Percentiles rank a stretch among this genome's conserved stretches.
phyloP scores from a whole-genome alignment of 345 rosid species.

The Mercurialis annua region DNA sequence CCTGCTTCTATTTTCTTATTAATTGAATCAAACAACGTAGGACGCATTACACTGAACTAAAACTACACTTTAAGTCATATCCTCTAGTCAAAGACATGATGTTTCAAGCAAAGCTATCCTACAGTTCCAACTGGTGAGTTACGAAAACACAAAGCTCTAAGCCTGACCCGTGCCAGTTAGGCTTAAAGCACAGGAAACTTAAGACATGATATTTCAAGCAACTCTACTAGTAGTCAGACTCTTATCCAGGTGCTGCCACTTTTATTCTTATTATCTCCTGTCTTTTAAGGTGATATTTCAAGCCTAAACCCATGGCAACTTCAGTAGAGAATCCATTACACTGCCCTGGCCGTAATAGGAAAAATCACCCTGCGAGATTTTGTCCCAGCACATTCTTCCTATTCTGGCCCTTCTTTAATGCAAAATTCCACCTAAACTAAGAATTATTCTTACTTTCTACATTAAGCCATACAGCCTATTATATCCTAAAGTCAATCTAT shows the following conservation, averaged over 20 bases:
- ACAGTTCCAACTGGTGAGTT: background rate
- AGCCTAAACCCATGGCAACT: background rate
- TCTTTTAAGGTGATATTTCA: background rate
- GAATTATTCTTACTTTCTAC: background rate
- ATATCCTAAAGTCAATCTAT: background rate
- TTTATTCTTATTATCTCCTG: background rate
- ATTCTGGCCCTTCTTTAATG: background rate
- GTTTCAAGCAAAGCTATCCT: background rate
- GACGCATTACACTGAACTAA: background rate
- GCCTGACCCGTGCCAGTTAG: too few relatives aligned
- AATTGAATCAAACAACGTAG: background rate
- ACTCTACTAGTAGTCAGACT: background rate
- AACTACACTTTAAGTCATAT: background rate
- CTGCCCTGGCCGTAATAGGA: too few relatives aligned
- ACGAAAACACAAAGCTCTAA: too few relatives aligned
- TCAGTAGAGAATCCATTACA: background rate
- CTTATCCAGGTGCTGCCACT: background rate
- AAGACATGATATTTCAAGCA: background rate
- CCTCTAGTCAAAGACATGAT: background rate
- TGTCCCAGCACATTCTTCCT: background rate
- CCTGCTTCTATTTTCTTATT: conserved; percentile 2
- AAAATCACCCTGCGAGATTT: background rate
- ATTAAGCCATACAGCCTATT: too few relatives aligned
- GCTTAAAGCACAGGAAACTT: too few relatives aligned
- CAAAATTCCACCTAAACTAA: background rate